Base-by-base conservation (phyloP, 345 rosid genomes). In the Hibiscus trionum region DNA sequence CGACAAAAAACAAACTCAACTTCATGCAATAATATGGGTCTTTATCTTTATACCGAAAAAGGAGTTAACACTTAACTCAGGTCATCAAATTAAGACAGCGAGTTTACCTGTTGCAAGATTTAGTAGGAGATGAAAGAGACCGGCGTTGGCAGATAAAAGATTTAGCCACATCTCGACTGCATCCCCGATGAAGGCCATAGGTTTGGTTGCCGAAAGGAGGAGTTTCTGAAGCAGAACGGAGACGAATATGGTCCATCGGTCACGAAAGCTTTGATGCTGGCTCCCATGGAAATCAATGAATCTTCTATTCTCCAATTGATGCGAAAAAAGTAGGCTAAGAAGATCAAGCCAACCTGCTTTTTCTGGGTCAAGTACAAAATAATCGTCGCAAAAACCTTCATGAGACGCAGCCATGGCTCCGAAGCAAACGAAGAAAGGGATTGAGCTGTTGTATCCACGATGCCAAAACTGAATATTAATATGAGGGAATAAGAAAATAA, bases 211-310 rank as follows among this genome's bases (percentile, higher is more conserved):
- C 21, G 66, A 31, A 56, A 84, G 49, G 24, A 88, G 65, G 42
- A 80, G 67, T 77, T 82, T 84, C 74, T 86, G 90, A 37, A 61
- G 9, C 11, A 83, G 66, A 9, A 86, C 70, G 66, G 93, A 85
- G 73, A 81, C 70, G 78, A 86, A 85, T 35, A 88, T 78, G 62
- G 84, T 21, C 93, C 90, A 88, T 52, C 93, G 74, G 33, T 73
- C 69, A 17, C 77, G 47, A 44, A 86, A 88, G 47, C 57, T 74
- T 14, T 7, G 11, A 11, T 7, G 16, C 50, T 77, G 33, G 7
- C 49, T 46, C 26, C 27, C 75, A n/a, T 81, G 72, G 73, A 65
- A 78, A 11, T 82, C 35, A 1, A 84, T 61, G 76, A 78, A 84
- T 11, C 78, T 72, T 71, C 66, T 73, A 3, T 73, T 11, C 1